These are phyloP conservation scores for Starmerella khaoyaiensis DNA, from an alignment of 805 yeast species.

Conservation along the genomic window DNA sequence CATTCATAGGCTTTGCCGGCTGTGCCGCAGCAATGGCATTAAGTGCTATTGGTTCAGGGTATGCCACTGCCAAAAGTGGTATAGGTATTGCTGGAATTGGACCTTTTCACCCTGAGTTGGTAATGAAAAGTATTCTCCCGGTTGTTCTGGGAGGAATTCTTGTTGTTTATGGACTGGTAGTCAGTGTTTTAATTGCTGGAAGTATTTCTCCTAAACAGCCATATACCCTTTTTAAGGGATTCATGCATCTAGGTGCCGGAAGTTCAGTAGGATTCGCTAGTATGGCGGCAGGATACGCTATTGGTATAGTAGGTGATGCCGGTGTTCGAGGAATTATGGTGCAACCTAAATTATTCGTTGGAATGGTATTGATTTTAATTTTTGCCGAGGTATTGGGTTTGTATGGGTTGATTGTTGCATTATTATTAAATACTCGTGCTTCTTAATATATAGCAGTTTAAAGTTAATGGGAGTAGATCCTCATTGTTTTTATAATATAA, in stretches of 20 bases:
- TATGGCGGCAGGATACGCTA: constrained; percentile 91
- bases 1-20: constrained; percentile 93
- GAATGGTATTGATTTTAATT: constrained; percentile 77
- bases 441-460: background rate
- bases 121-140: constrained; percentile 83
- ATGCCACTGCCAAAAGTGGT: constrained; percentile 97
- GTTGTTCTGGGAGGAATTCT: constrained; percentile 97
- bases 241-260: constrained; percentile 95
- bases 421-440: constrained; percentile 65
- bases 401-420: constrained; percentile 90
- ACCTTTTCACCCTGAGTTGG: constrained; percentile 90
- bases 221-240: constrained; percentile 87
- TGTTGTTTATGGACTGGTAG: constrained; percentile 94
- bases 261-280: constrained; percentile 93
- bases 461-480: no score
- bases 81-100: constrained; percentile 98
- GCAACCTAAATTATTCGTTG: constrained; percentile 79
- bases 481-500: background rate
- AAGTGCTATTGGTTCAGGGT: constrained; percentile 95
- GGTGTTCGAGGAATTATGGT: constrained; percentile 83
- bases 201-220: constrained; percentile 64
- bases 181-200: constrained; percentile 80
- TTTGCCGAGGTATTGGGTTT: constrained; percentile 83
- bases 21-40: constrained; percentile 86
- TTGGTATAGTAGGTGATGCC: constrained; percentile 87